Conservation (phyloP, 257 asterid species). For the Linderniella brevidens region DNA sequence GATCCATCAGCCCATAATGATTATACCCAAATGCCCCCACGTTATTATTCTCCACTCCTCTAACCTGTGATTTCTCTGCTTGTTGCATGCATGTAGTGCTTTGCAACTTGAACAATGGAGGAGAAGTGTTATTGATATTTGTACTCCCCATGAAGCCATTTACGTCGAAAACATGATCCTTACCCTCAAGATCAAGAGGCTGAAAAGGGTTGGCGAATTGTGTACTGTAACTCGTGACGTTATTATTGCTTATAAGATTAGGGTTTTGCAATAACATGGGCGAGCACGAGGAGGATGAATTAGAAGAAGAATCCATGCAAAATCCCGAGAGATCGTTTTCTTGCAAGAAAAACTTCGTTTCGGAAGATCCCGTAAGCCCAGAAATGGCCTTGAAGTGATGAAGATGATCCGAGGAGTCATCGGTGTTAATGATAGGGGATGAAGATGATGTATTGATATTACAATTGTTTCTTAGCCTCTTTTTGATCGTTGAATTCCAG, state of each 20-base stretch:
- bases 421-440: not conserved
- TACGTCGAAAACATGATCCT: not conserved
- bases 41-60: constrained; percentile 9
- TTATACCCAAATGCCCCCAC: constrained; percentile 34
- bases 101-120: too few species aligned
- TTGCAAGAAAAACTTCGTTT: constrained; percentile 36
- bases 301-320: constrained; percentile 50
- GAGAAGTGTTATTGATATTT: not conserved
- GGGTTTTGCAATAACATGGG: not conserved
- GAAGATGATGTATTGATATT: not conserved
- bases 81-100: too few species aligned
- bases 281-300: constrained; percentile 29
- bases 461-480: constrained; percentile 41
- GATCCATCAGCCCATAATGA: constrained; percentile 17
- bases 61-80: not conserved
- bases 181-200: too few species aligned
- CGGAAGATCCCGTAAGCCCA: constrained; percentile 4
- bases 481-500: constrained; percentile 82
- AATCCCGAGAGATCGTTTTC: constrained; percentile 29
- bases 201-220: constrained; percentile 34
- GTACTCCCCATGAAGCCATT: not conserved
- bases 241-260: not conserved
- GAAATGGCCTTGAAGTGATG: constrained; percentile 12
- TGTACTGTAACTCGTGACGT: constrained; percentile 6
- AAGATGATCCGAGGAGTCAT: constrained; percentile 16